A percentile compares a stretch with the other conserved stretches of the same genome.
These are phyloP conservation scores for Lojkania enalia DNA, from an alignment of 2,329 filamentous ascomycete genomes.

Conservation along the genomic window DNA sequence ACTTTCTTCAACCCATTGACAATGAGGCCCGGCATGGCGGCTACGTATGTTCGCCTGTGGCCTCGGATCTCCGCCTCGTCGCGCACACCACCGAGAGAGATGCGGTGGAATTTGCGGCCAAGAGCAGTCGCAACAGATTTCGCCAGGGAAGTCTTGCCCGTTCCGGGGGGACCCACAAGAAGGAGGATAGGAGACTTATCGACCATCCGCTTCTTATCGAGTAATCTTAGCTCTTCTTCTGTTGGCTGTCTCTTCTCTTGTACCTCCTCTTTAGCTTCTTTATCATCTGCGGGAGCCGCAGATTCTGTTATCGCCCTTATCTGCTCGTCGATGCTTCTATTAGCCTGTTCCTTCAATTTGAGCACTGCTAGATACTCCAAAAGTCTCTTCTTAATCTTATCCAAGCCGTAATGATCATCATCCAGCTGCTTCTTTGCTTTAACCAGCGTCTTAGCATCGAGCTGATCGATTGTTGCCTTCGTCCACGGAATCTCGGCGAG, in stretches of 20 bases:
- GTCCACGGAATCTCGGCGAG: conserved; percentile 93
- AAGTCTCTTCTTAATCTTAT: conserved; percentile 95
- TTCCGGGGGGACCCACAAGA: conserved; percentile 88
- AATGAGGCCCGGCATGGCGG: conserved; percentile 96
- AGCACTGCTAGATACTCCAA: conserved; percentile 97
- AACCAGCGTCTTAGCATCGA: conserved; percentile 77
- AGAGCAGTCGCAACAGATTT: conserved; percentile 90
- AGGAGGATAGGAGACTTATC: conserved; percentile 97
- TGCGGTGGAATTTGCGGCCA: conserved; percentile 93
- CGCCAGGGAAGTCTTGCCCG: conserved; percentile 93
- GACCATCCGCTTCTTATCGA: conserved; percentile 80
- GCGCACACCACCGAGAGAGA: conserved; percentile 91
- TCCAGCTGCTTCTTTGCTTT: conserved; percentile 87
- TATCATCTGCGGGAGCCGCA: conserved; percentile 34
- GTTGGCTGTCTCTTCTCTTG: conserved; percentile 44
- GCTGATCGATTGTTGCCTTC: conserved; percentile 78
- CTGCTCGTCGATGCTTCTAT: conserved; percentile 78
- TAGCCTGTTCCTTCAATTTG: conserved; percentile 88
- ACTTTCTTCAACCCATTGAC: conserved; percentile 95
- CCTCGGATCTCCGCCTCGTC: conserved; percentile 97
- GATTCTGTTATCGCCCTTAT: conserved; percentile 62
- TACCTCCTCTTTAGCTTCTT: conserved; percentile 45
- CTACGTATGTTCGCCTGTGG: conserved; percentile 93
- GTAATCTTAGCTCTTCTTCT: conserved; percentile 67
- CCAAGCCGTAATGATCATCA: conserved; percentile 92